These are phyloP conservation scores for Teratosphaeria gauchensis DNA, from an alignment of 2,329 filamentous ascomycete species.

Conservation along the genomic window DNA sequence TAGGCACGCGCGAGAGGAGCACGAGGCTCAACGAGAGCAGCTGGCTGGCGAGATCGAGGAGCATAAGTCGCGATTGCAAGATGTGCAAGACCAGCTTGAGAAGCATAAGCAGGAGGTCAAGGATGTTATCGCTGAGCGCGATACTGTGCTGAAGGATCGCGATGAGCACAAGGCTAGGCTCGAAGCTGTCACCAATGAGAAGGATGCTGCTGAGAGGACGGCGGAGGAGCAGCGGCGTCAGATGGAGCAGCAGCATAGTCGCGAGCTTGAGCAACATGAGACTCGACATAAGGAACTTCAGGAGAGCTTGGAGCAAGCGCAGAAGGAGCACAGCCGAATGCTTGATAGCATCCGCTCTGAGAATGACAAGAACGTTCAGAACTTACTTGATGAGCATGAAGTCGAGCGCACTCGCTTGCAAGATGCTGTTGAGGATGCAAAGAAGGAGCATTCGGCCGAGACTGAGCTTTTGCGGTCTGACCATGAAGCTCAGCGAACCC, in stretches of 20 bases:
- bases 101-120: constrained; percentile 5
- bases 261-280: neutral
- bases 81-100: constrained; percentile 6
- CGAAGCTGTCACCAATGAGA: constrained; percentile 1
- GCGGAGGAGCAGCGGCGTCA: neutral
- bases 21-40: constrained; percentile 4
- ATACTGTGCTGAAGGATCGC: constrained; percentile 4
- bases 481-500: too few relatives aligned
- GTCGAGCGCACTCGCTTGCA: neutral
- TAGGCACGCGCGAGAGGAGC: constrained; percentile 2
- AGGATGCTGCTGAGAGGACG: constrained; percentile 1
- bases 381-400: constrained; percentile 2
- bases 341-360: neutral
- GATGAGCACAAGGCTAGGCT: constrained; percentile 8
- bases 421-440: neutral
- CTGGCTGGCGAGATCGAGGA: constrained; percentile 9
- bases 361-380: constrained; percentile 1
- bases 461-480: too few relatives aligned
- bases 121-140: constrained; percentile 3
- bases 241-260: neutral
- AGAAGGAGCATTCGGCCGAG: too few relatives aligned
- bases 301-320: constrained; percentile 1
- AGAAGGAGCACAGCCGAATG: constrained; percentile 2
- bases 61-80: constrained; percentile 6
- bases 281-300: neutral